Evolutionary conservation across 2,329 filamentous ascomycete genomes (phyloP), one percentile per base, ranked within the genome.

Genomic region (Fusarium sublunatum): DNA sequence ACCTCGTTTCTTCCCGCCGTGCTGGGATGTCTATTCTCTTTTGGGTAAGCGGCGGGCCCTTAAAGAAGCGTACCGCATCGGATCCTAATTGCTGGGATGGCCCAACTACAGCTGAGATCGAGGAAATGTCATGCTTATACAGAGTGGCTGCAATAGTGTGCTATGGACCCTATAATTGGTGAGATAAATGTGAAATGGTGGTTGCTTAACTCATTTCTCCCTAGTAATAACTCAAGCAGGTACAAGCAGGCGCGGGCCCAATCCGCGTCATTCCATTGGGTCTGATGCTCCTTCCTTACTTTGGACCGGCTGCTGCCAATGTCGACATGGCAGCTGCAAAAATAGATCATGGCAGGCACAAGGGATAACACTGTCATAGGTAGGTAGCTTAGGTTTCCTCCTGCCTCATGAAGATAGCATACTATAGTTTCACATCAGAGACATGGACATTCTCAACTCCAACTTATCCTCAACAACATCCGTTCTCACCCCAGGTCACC

Each of bases 41-140:
- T 43, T 48, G 61, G 61, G 58, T 34, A 65, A 65, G 61, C 47
- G 51, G 32, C 52, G 40, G 61, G 52, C 44, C 55, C 48, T 44
- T 54, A 46, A 52, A 38, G 43, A 39, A 12, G 50, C 40, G 61
- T 46, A 65, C 57, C 51, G 57, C 61, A 65, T 65, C 61, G 41
- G 61, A 62, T 65, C 61, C 46, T 48, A 40, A 32, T 49, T 47
- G 35, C 28, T 48, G 38, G 45, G 44, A 60, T 38, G 47, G 48
- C 47, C 35, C 34, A 43, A 41, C 36, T 48, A 19, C 31, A 60
- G 57, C 55, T 60, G 57, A 60, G 55, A 60, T 60, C 43, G 34
- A 28, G 40, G 42, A 52, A 39, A 29, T 62, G 51, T 58, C 57
- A 62, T 65, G 40, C 47, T 50, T 44, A 28, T 44, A 32, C 42